Base-by-base conservation (phyloP, 2,329 filamentous ascomycete genomes). In the Apiospora koreana region DNA sequence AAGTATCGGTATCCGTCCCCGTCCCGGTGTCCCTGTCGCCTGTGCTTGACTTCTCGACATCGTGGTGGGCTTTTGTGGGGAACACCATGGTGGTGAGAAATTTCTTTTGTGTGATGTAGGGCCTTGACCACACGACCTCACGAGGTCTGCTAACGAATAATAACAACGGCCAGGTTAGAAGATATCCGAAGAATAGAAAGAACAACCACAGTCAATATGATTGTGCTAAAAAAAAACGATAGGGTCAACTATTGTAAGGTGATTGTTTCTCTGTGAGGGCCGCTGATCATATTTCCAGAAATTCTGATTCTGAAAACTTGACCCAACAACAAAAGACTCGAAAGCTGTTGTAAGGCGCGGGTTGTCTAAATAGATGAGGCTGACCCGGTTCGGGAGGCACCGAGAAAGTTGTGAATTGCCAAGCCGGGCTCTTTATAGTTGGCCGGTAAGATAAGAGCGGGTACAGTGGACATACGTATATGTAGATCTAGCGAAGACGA, bases 1-100 rank as follows among this genome's bases (percentile, higher is more conserved):
- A 75, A 25, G 70, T 58, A 43, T 77, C 77, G 23, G 73, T 70
- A 67, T 74, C 72, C 2, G 71, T 70, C n/a, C 65, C 72, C 18
- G 69, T 38, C 23, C 66, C 67, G 23, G 73, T 72, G 31, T 62
- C 54, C 54, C 54, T 62, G 54, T 62, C 54, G 67, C 72, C 73
- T 28, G 69, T 71, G 25, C 68, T 70, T 45, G 69, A 69, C 48
- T 65, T 72, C 10, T 75, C 75, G 21, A 68, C 48, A 23, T 71
- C 71, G 65, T 71, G 66, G 48, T 71, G 71, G 18, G 31, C 66
- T n/a, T 66, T 66, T 66, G 41, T 18, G 41, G 64, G 38, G 64
- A 45, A 43, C n/a, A n/a, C 64, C 38, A 66, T 66, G 64, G 10
- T 62, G 31, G 50, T 21, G 50, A 35, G 16, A 35, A 58, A 35